Evolutionary conservation across 345 rosid genomes (phyloP).

Genomic region (Trapa incisa): DNA sequence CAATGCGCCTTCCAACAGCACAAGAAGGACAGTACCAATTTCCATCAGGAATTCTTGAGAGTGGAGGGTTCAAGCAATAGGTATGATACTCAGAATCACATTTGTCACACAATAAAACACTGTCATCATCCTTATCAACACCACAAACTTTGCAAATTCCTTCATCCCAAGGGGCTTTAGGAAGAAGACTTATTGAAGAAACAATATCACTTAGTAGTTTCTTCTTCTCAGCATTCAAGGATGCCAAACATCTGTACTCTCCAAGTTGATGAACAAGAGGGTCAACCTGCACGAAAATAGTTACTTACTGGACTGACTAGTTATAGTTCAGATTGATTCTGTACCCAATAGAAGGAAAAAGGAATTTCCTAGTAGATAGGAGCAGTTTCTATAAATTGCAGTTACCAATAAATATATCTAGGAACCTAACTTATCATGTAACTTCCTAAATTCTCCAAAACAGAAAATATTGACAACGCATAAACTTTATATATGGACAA

Average conservation of each 20-base stretch:
- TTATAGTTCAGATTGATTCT: not conserved
- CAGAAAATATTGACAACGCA: not conserved
- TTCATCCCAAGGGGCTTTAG: slow-evolving; percentile 99
- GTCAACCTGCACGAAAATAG: slow-evolving; percentile 50
- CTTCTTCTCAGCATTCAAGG: slow-evolving; percentile 43
- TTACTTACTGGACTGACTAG: not conserved
- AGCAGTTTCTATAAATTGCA: not conserved
- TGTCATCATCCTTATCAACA: slow-evolving; percentile 91
- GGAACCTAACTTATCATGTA: not conserved
- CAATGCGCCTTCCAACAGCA: slow-evolving; percentile 35
- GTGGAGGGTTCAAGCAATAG: slow-evolving; percentile 96
- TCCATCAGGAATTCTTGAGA: slow-evolving; percentile 90
- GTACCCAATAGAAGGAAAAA: not conserved
- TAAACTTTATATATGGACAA: no score
- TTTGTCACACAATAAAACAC: slow-evolving; percentile 91
- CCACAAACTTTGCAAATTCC: slow-evolving; percentile 99
- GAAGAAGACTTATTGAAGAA: slow-evolving; percentile 55
- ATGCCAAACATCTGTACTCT: slow-evolving; percentile 45
- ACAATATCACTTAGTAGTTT: slow-evolving; percentile 58
- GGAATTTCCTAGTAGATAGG: not conserved
- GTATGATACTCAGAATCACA: slow-evolving; percentile 98
- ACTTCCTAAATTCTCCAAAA: not conserved
- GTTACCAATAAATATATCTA: not conserved
- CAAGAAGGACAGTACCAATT: slow-evolving; percentile 99
- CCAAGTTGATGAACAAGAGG: slow-evolving; percentile 49